These are phyloP conservation scores for Salvia splendens DNA, from an alignment of 257 asterid species.

Conservation along the genomic window DNA sequence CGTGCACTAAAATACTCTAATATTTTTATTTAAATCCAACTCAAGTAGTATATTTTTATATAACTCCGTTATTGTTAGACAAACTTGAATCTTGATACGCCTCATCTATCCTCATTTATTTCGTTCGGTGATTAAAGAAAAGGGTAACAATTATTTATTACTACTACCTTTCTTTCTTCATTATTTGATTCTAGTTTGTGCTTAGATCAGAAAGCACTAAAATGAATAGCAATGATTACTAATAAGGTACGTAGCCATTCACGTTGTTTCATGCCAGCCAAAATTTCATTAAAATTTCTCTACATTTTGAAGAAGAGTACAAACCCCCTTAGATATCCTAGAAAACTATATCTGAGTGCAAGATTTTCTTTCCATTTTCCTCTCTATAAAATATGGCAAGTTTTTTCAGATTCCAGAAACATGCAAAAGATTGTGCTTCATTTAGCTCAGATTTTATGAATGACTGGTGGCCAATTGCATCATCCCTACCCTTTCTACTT, in stretches of 20 bases:
- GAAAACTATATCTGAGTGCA: constrained; percentile 45
- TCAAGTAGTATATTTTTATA: no score
- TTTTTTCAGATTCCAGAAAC: constrained; percentile 43
- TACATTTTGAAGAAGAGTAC: constrained; percentile 26
- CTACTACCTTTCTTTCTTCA: not conserved
- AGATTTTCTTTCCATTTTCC: constrained; percentile 53
- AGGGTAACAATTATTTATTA: no score
- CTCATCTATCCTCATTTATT: no score
- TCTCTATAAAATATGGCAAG: constrained; percentile 20
- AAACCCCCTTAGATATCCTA: constrained; percentile 37
- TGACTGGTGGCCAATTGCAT: constrained; percentile 54
- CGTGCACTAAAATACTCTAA: no score
- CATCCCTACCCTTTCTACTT: constrained; percentile 34
- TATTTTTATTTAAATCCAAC: no score
- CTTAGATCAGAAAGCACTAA: not conserved
- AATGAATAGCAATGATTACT: constrained; percentile 43
- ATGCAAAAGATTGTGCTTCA: constrained; percentile 68
- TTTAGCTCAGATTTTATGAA: constrained; percentile 55
- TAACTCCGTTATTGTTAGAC: no score
- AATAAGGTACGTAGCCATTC: constrained; percentile 32
- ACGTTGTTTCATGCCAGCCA: constrained; percentile 17
- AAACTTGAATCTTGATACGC: no score
- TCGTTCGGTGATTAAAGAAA: no score
- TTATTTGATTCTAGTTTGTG: constrained; percentile 19
- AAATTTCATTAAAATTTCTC: not conserved